A percentile compares a stretch with the other conserved stretches of the same genome.
Conservation (phyloP, 345 rosid genomes). For the Eutrema yunnanense region DNA sequence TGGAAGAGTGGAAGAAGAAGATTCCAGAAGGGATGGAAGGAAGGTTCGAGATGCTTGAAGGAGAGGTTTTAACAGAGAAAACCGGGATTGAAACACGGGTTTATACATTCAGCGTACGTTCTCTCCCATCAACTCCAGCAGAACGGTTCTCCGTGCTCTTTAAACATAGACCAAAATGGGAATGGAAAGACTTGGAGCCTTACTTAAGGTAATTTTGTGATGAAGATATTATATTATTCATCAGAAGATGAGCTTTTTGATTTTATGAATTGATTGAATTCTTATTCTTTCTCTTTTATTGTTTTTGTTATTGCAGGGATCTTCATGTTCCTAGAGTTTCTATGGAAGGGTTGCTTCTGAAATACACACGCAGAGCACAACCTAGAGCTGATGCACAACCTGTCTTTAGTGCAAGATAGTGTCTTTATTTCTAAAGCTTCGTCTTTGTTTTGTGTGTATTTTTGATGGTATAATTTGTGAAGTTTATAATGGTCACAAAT, state of each 20-base stretch:
- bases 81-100: constrained; percentile 73
- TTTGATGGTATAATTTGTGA: not conserved
- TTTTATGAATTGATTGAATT: not conserved
- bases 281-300: not conserved
- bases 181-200: constrained; percentile 82
- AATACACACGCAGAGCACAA: constrained; percentile 76
- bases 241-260: not conserved
- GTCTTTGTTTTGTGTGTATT: not conserved
- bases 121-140: constrained; percentile 66
- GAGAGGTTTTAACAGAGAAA: constrained; percentile 84
- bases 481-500: not conserved
- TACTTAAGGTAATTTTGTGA: constrained; percentile 52
- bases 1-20: constrained; percentile 61
- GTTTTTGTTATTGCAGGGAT: constrained; percentile 49
- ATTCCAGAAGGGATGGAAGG: constrained; percentile 66
- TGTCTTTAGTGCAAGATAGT: constrained; percentile 64
- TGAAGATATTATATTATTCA: not conserved
- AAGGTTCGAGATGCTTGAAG: constrained; percentile 72
- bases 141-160: constrained; percentile 69
- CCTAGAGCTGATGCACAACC: constrained; percentile 63
- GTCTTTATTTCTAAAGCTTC: not conserved
- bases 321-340: constrained; percentile 78
- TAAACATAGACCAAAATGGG: constrained; percentile 76
- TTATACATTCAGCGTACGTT: constrained; percentile 54
- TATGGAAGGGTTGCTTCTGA: constrained; percentile 75